A percentile compares a stretch with the other conserved stretches of the same genome.
Evolutionary conservation across 2,329 filamentous ascomycete genomes (phyloP).

Genomic region (Rutstroemia sp.): DNA sequence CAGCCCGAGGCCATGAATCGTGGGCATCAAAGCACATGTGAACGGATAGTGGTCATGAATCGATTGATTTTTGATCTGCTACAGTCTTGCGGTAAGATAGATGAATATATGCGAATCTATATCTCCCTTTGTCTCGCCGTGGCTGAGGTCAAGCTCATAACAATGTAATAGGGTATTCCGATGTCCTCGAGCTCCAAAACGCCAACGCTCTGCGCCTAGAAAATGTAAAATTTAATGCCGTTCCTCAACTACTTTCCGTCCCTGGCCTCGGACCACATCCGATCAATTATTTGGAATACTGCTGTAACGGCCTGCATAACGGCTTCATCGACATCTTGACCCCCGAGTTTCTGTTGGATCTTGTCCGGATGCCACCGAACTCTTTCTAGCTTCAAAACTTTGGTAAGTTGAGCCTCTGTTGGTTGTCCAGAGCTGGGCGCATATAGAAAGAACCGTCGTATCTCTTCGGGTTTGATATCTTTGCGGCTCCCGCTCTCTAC

Average conservation of each 20-base stretch:
- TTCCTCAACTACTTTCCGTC: conserved; percentile 8
- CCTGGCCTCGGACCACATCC: conserved; percentile 58
- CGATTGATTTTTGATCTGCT: no score
- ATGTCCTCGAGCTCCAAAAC: conserved; percentile 10
- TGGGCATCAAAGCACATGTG: no score
- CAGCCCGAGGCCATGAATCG: no score
- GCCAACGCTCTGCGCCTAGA: conserved; percentile 14
- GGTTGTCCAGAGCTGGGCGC: conserved; percentile 34
- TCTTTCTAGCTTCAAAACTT: conserved; percentile 70
- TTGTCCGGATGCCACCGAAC: conserved; percentile 98
- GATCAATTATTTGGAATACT: conserved; percentile 86
- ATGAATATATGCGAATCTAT: no score
- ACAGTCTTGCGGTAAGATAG: no score
- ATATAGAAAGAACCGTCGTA: conserved; percentile 54
- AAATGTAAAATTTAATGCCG: neutral
- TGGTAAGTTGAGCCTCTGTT: conserved; percentile 32
- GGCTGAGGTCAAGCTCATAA: no score
- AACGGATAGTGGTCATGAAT: no score
- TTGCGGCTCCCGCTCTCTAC: conserved; percentile 50
- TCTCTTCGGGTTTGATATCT: conserved; percentile 47
- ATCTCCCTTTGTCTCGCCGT: no score
- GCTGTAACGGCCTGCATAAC: conserved; percentile 77
- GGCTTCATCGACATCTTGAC: conserved; percentile 57
- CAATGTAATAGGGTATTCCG: no score
- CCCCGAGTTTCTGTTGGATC: conserved; percentile 81